Percentiles rank a stretch among this genome's conserved stretches.
These are phyloP conservation scores for Oryza officinalis DNA, from an alignment of 176 grass and related monocot species.

Conservation along the genomic window DNA sequence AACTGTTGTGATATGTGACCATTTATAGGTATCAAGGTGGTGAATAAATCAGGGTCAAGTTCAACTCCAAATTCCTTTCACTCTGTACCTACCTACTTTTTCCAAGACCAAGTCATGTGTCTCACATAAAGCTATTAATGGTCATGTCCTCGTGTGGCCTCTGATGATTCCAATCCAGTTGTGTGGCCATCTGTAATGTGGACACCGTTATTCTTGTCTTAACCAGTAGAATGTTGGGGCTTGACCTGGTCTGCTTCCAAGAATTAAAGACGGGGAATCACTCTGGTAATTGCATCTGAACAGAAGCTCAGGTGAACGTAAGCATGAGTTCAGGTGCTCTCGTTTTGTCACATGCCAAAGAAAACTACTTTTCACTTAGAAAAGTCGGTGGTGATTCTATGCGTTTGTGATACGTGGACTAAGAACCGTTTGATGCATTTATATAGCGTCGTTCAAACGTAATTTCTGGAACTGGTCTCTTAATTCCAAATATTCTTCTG, in stretches of 20 bases:
- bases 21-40: background rate
- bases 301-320: background rate
- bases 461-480: too few relatives aligned
- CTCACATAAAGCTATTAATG: background rate
- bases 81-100: background rate
- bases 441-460: background rate
- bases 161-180: background rate
- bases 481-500: too few relatives aligned
- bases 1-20: background rate
- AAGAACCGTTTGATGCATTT: background rate
- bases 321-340: background rate
- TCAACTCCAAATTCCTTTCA: background rate
- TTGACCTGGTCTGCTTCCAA: constrained; percentile 9
- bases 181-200: background rate
- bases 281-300: background rate
- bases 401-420: background rate
- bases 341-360: background rate
- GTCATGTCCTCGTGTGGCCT: background rate
- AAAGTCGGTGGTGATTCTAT: background rate
- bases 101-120: background rate
- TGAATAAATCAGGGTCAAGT: background rate
- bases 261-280: background rate
- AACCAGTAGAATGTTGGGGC: background rate
- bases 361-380: background rate
- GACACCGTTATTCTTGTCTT: background rate